phyloP scores from a whole-genome alignment of 2,329 filamentous ascomycete species.

The Hymenoscyphus repandus region DNA sequence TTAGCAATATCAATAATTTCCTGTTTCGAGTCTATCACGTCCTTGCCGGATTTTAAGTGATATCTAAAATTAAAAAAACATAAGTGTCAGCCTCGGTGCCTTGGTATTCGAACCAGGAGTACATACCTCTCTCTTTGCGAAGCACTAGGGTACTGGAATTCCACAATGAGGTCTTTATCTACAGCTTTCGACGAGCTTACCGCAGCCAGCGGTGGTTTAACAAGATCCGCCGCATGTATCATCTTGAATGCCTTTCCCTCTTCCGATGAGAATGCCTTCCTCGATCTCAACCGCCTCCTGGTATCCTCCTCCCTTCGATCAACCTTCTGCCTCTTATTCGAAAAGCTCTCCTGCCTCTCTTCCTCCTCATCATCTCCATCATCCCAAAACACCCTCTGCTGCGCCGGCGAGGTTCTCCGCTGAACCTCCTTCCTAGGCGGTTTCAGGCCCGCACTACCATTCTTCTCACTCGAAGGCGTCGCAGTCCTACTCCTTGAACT shows the following conservation, averaged over 20 bases:
- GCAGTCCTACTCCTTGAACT: slow-evolving; percentile 1
- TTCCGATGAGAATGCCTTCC: slow-evolving; percentile 23
- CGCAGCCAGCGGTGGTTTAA: slow-evolving; percentile 45
- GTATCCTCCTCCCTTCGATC: slow-evolving; percentile 13
- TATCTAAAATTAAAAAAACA: slow-evolving; percentile 46
- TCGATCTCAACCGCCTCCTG: slow-evolving; percentile 24
- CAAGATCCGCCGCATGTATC: slow-evolving; percentile 55
- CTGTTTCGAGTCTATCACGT: slow-evolving; percentile 71
- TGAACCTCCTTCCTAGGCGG: slow-evolving; percentile 10
- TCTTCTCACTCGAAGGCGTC: slow-evolving; percentile 5
- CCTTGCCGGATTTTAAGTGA: slow-evolving; percentile 71
- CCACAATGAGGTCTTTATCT: slow-evolving; percentile 48
- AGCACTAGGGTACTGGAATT: slow-evolving; percentile 79
- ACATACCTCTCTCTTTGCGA: slow-evolving; percentile 60
- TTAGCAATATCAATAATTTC: slow-evolving; percentile 68
- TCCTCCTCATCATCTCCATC: slow-evolving; percentile 15
- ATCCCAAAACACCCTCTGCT: slow-evolving; percentile 14
- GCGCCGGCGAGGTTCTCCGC: slow-evolving; percentile 17
- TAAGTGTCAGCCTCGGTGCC: no score
- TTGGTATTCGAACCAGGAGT: no score
- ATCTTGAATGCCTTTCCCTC: slow-evolving; percentile 31
- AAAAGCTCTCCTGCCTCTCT: slow-evolving; percentile 1
- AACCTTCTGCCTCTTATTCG: slow-evolving; percentile 20
- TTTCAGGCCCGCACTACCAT: no score
- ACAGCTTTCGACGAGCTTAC: slow-evolving; percentile 45